Evolutionary conservation across 2,329 filamentous ascomycete species (phyloP).

Genomic region (Bisporella sp.): DNA sequence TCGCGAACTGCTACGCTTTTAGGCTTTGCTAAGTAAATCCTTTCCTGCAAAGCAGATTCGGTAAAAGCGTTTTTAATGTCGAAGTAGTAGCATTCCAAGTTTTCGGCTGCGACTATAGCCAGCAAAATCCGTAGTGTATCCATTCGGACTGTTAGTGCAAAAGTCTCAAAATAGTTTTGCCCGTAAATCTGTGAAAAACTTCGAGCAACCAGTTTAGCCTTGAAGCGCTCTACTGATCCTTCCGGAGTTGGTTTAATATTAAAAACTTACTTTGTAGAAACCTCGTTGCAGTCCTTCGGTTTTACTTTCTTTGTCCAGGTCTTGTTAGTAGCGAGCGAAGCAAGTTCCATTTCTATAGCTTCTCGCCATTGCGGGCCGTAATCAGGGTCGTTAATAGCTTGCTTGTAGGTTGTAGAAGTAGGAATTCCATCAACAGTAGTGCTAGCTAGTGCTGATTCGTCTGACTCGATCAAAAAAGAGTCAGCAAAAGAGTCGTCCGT

Average conservation of each 20-base stretch:
- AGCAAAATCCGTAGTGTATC: not conserved
- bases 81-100: conserved; percentile 2
- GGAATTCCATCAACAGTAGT: no score
- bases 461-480: not conserved
- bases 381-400: not conserved
- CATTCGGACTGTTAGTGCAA: not conserved
- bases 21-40: not conserved
- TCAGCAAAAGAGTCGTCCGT: not conserved
- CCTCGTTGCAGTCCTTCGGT: conserved; percentile 20
- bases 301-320: not conserved
- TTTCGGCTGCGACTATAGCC: not conserved
- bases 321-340: not conserved
- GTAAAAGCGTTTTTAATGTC: not conserved
- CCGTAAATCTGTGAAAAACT: not conserved
- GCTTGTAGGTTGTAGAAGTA: no score
- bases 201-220: not conserved
- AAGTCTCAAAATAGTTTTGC: conserved; percentile 1
- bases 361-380: not conserved
- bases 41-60: not conserved
- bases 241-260: conserved; percentile 4
- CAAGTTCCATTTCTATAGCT: not conserved
- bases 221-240: not conserved
- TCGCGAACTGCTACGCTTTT: not conserved
- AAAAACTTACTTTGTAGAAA: conserved; percentile 14
- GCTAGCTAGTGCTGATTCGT: no score